These are phyloP conservation scores for Penicillium concentricum DNA, from an alignment of 2,329 filamentous ascomycete species.

Conservation along the genomic window DNA sequence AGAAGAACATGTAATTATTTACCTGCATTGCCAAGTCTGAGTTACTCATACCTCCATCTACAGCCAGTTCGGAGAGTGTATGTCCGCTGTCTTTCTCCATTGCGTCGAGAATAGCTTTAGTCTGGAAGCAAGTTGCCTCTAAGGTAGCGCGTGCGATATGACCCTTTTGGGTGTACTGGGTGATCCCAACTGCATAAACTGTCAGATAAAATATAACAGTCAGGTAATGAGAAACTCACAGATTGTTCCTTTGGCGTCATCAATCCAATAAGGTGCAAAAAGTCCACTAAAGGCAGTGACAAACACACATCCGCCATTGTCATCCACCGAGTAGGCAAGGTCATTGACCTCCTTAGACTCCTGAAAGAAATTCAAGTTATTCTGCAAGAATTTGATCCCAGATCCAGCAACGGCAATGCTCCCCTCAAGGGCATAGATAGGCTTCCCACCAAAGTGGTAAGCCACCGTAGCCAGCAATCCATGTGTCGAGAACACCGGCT, in stretches of 20 bases:
- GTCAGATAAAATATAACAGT: constrained; percentile 4
- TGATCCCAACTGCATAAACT: constrained; percentile 64
- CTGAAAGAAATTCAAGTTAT: constrained; percentile 62
- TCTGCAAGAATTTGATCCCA: constrained; percentile 72
- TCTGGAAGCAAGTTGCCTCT: constrained; percentile 90
- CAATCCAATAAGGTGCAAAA: constrained; percentile 93
- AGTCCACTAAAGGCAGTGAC: constrained; percentile 89
- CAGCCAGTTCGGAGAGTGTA: constrained; percentile 72
- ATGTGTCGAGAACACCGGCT: constrained; percentile 79
- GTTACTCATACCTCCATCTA: constrained; percentile 86
- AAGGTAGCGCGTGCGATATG: constrained; percentile 87
- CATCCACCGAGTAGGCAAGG: constrained; percentile 61
- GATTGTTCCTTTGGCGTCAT: constrained; percentile 86
- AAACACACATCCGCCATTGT: constrained; percentile 82
- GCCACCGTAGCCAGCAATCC: constrained; percentile 82
- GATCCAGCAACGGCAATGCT: constrained; percentile 80
- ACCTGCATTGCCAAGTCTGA: constrained; percentile 84
- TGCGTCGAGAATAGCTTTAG: constrained; percentile 85
- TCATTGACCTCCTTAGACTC: constrained; percentile 63
- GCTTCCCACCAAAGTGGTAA: constrained; percentile 71
- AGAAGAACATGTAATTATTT: constrained; percentile 14
- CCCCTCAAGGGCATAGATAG: constrained; percentile 78
- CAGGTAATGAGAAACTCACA: constrained; percentile 49
- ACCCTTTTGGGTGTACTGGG: constrained; percentile 77
- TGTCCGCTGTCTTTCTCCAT: constrained; percentile 86